phyloP scores from a whole-genome alignment of 768 basidiomycete genomes.

The Leccinum broughii region DNA sequence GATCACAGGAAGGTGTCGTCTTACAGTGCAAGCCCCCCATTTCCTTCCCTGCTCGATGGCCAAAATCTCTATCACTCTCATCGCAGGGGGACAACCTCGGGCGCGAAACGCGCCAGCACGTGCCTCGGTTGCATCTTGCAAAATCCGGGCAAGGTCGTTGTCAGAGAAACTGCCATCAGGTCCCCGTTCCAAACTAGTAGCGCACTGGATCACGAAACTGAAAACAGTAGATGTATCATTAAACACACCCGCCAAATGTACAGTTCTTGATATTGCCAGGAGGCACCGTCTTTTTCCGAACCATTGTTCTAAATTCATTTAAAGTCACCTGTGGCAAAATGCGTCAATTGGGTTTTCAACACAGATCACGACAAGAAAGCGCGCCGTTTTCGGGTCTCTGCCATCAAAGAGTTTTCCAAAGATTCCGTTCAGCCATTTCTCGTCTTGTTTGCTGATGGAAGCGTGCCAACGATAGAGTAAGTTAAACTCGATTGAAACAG shows the following conservation, averaged over 20 bases:
- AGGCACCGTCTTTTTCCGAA: conserved; percentile 14
- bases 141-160: conserved; percentile 57
- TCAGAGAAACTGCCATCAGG: conserved; percentile 58
- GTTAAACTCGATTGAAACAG: conserved; percentile 76
- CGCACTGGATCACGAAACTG: neutral
- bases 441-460: conserved; percentile 52
- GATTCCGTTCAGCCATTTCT: conserved; percentile 49
- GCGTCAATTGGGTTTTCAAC: neutral
- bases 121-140: conserved; percentile 61
- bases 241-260: conserved; percentile 51
- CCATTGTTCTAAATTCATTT: conserved; percentile 20
- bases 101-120: conserved; percentile 66
- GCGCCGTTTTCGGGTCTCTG: conserved; percentile 42
- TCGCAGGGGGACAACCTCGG: conserved; percentile 60
- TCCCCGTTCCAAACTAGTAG: conserved; percentile 51
- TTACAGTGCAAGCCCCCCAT: conserved; percentile 76
- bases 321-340: conserved; percentile 20
- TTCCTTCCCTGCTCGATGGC: conserved; percentile 63
- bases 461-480: conserved; percentile 64
- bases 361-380: neutral
- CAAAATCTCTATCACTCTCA: conserved; percentile 69
- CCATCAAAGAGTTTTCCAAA: conserved; percentile 47
- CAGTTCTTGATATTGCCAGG: conserved; percentile 41
- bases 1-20: conserved; percentile 17
- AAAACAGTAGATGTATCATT: neutral